Conservation (phyloP, 345 rosid genomes). For the Brassica rapa region DNA sequence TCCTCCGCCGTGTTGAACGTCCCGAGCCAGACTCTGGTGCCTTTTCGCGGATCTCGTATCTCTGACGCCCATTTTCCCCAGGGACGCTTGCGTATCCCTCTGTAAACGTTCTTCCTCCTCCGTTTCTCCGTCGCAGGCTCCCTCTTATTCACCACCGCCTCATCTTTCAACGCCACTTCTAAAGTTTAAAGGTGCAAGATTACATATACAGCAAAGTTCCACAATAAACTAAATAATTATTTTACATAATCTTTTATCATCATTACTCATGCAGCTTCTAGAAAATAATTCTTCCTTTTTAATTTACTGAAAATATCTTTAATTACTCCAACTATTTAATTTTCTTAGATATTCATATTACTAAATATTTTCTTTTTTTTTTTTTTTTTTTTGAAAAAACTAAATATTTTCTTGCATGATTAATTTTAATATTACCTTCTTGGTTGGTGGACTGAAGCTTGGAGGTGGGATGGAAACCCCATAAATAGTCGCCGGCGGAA, state of each 20-base stretch:
- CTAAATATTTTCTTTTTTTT: too few relatives aligned
- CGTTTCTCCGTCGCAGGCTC: slow-evolving; percentile 23
- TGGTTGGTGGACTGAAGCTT: slow-evolving; percentile 29
- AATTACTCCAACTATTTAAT: not conserved
- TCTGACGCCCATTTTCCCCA: slow-evolving; percentile 99
- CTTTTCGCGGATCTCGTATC: slow-evolving; percentile 83
- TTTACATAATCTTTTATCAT: not conserved
- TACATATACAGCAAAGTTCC: not conserved
- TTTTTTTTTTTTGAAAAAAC: too few relatives aligned
- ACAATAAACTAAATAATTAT: not conserved
- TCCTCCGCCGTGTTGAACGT: slow-evolving; percentile 83
- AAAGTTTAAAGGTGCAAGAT: not conserved
- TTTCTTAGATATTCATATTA: not conserved
- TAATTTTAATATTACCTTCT: slow-evolving; percentile 17
- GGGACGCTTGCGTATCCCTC: slow-evolving; percentile 90
- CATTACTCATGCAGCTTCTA: not conserved
- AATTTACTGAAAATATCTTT: too few relatives aligned
- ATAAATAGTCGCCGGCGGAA: slow-evolving; percentile 45
- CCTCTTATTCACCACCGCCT: slow-evolving; percentile 17
- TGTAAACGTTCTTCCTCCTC: slow-evolving; percentile 58
- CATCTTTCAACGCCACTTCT: slow-evolving; percentile 28
- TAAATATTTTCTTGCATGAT: not conserved
- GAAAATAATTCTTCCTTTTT: too few relatives aligned
- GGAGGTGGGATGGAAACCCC: slow-evolving; percentile 44
- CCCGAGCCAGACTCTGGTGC: slow-evolving; percentile 92